These are phyloP conservation scores for Dipodascus albidus DNA, from an alignment of 805 yeast genomes.

Conservation along the genomic window DNA sequence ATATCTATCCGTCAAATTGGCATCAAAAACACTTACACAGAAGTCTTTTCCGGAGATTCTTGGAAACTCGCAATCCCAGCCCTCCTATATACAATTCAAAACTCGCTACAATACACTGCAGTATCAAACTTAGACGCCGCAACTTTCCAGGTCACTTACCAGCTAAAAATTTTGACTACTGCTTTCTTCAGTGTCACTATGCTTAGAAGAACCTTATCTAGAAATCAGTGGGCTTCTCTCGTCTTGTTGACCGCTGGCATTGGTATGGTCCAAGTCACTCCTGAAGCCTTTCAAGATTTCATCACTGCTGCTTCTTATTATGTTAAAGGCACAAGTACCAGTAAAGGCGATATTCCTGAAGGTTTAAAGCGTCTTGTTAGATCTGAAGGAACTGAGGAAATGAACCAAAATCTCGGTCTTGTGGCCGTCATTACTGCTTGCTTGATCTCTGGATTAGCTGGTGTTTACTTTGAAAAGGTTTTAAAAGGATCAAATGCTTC, in stretches of 20 bases:
- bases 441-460: constrained; percentile 30
- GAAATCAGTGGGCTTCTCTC: constrained; percentile 28
- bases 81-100: constrained; percentile 29
- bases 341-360: constrained; percentile 3
- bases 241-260: constrained; percentile 28
- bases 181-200: constrained; percentile 31
- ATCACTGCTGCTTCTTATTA: constrained; percentile 8
- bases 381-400: constrained; percentile 12
- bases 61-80: constrained; percentile 34
- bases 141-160: constrained; percentile 33
- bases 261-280: constrained; percentile 30
- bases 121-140: constrained; percentile 33
- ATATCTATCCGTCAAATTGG: constrained; percentile 15
- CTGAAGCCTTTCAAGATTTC: constrained; percentile 15
- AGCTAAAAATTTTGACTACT: constrained; percentile 32
- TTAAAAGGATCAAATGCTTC: constrained; percentile 28
- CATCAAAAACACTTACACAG: constrained; percentile 14
- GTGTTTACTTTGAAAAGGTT: constrained; percentile 33
- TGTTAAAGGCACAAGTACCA: neutral
- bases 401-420: constrained; percentile 24
- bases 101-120: constrained; percentile 31
- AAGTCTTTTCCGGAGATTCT: constrained; percentile 27
- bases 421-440: constrained; percentile 29
- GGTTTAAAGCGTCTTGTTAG: constrained; percentile 1
- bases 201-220: constrained; percentile 23